A percentile compares a stretch with the other conserved stretches of the same genome.
Evolutionary conservation across 139 green algal species (phyloP).

Genomic region (Chlamydomonas asymmetrica): DNA sequence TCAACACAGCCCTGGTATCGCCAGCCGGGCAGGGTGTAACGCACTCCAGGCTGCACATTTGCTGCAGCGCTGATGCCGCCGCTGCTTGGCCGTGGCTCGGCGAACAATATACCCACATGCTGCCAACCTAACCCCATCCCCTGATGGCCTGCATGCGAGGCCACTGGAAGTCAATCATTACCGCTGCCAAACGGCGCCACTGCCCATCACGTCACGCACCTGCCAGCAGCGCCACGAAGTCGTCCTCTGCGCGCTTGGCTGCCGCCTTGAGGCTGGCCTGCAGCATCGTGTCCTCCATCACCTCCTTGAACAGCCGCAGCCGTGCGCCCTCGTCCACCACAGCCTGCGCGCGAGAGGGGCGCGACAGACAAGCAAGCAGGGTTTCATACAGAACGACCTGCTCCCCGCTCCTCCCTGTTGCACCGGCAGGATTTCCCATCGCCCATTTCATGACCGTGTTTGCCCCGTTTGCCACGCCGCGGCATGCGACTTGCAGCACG

Average conservation of each 20-base stretch:
- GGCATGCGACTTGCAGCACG: too few relatives aligned
- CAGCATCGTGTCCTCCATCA: conserved; percentile 19
- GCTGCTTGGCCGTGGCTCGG: background rate
- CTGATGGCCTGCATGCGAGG: background rate
- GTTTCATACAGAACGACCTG: background rate
- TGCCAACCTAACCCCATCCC: background rate
- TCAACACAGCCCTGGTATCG: background rate
- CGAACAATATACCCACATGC: background rate
- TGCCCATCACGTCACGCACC: background rate
- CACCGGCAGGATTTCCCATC: too few relatives aligned
- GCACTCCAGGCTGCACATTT: background rate
- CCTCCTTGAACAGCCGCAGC: conserved; percentile 31
- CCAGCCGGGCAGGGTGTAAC: background rate
- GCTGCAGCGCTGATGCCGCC: background rate
- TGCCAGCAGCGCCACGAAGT: conserved; percentile 23
- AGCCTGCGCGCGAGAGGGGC: background rate
- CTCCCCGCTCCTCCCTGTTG: too few relatives aligned
- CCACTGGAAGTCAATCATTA: background rate
- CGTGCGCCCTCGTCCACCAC: conserved; percentile 18
- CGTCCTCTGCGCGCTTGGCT: conserved; percentile 12
- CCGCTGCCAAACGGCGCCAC: background rate
- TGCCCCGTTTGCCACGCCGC: too few relatives aligned
- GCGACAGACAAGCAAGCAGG: background rate
- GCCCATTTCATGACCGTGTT: too few relatives aligned
- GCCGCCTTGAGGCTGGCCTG: conserved; percentile 2